Evolutionary conservation across 1,139 yeast species (phyloP), one percentile per base, ranked within the genome.

Genomic region (Yamadazyma membranifaciens): DNA sequence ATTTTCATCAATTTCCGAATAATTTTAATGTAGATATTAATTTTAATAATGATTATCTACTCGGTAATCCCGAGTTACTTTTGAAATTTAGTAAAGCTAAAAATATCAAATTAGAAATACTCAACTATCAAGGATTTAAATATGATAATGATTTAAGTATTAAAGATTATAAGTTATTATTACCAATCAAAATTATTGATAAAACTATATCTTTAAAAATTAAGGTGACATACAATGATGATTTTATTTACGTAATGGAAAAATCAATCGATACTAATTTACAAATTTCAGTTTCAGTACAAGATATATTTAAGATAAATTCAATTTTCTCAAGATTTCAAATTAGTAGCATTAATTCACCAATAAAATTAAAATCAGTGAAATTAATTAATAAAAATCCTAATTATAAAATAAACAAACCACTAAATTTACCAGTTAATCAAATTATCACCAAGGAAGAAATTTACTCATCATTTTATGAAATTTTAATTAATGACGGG

Each of bases 251-350:
- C 45, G 42, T 52, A 1, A 44, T 64, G 3, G 58, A 57, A 4
- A 58, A 59, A 36, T 55, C 51, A 6, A 51, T 83, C 6, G 82
- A 81, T 44, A 72, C 80, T 4, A 65, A 80, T 1, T 64, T 86
- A 29, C 63, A 71, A 11, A 56, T 81, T 5, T 82, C 89, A 1
- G 91, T 86, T 1, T 78, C 87, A 2, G 94, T 86, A 2, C 91
- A 84, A 52, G 95, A 87, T 56, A 79, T 81, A 11, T 85, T 85
- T 63, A 77, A 76, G 43, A 56, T 73, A 1, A 60, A 73, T 7
- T 67, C 69, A 38, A 64, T 86, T 1, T 83, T 77, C 50, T 81
- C 91, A 3, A 81, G 80, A 48, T 86, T 83, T 53, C 79, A 83
- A 16, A 69, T 86, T 34, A 83, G 88, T 9, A 73, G 88, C 2